Percentiles rank a stretch among this genome's conserved stretches.
These are phyloP conservation scores for Xylariaceae sp. DNA, from an alignment of 2,329 filamentous ascomycete species.

Conservation along the genomic window DNA sequence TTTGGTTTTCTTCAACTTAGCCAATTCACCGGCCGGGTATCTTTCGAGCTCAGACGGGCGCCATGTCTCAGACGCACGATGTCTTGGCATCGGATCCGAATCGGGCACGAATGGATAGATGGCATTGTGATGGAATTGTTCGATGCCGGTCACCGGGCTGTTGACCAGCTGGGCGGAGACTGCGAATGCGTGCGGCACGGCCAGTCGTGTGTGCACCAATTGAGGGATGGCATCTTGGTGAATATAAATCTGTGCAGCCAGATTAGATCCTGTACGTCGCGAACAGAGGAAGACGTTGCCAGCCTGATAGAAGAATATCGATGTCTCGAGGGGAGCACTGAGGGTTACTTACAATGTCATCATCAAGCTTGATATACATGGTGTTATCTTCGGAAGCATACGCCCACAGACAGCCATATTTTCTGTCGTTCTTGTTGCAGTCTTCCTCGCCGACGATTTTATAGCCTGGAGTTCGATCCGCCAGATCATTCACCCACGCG, in stretches of 20 bases:
- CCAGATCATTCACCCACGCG: constrained; percentile 36
- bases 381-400: constrained; percentile 31
- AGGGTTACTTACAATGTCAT: constrained; percentile 38
- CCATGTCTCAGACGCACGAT: constrained; percentile 34
- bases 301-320: not conserved
- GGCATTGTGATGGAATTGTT: constrained; percentile 50
- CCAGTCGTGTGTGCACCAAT: constrained; percentile 47
- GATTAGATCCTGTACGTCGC: constrained; percentile 6
- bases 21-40: constrained; percentile 20
- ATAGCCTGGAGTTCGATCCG: constrained; percentile 36
- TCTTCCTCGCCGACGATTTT: constrained; percentile 32
- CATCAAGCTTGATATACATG: constrained; percentile 42
- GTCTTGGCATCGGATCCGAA: constrained; percentile 24
- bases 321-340: not conserved
- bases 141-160: constrained; percentile 47
- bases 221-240: constrained; percentile 43
- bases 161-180: constrained; percentile 55
- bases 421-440: constrained; percentile 30
- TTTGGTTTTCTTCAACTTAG: constrained; percentile 17
- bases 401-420: constrained; percentile 34
- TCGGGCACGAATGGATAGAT: constrained; percentile 52
- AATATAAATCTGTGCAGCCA: constrained; percentile 24
- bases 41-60: constrained; percentile 32
- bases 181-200: constrained; percentile 45
- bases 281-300: not conserved